A percentile compares a stretch with the other conserved stretches of the same genome.
These are phyloP conservation scores for Iris macrosiphon DNA, from an alignment of 106 monocot genomes.

Conservation along the genomic window DNA sequence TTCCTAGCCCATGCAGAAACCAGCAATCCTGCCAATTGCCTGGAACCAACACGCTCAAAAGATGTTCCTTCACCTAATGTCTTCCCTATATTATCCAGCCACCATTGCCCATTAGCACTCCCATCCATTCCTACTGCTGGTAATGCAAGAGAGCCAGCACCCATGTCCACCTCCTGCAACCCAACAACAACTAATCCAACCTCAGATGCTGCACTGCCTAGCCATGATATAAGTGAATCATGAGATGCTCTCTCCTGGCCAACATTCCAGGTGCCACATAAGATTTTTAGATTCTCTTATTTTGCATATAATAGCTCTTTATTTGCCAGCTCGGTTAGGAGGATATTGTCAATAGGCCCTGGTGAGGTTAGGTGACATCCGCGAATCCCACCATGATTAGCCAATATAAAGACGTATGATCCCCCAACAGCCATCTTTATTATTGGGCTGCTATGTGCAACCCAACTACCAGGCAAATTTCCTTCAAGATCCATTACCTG, in stretches of 20 bases:
- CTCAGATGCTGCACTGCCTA: slow-evolving; percentile 32
- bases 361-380: slow-evolving; percentile 49
- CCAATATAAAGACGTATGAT: slow-evolving; percentile 42
- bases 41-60: slow-evolving; percentile 54
- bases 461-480: slow-evolving; percentile 45
- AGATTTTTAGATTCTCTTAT: slow-evolving; percentile 35
- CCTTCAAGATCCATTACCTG: slow-evolving; percentile 50
- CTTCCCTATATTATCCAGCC: slow-evolving; percentile 46
- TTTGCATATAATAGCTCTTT: slow-evolving; percentile 30
- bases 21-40: slow-evolving; percentile 50
- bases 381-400: slow-evolving; percentile 52
- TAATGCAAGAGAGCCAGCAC: slow-evolving; percentile 64
- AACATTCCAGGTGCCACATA: slow-evolving; percentile 64
- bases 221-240: slow-evolving; percentile 41
- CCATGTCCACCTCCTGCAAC: slow-evolving; percentile 71
- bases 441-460: slow-evolving; percentile 44
- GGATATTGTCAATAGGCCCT: slow-evolving; percentile 42
- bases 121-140: slow-evolving; percentile 58
- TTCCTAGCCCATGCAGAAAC: slow-evolving; percentile 52
- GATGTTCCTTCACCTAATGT: slow-evolving; percentile 39
- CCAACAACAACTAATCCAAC: slow-evolving; percentile 58
- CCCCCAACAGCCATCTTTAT: slow-evolving; percentile 42
- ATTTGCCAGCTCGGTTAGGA: slow-evolving; percentile 24
- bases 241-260: slow-evolving; percentile 54
- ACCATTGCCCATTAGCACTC: slow-evolving; percentile 55